Conservation (phyloP, 2,329 filamentous ascomycete species). For the Fusarium sororula region DNA sequence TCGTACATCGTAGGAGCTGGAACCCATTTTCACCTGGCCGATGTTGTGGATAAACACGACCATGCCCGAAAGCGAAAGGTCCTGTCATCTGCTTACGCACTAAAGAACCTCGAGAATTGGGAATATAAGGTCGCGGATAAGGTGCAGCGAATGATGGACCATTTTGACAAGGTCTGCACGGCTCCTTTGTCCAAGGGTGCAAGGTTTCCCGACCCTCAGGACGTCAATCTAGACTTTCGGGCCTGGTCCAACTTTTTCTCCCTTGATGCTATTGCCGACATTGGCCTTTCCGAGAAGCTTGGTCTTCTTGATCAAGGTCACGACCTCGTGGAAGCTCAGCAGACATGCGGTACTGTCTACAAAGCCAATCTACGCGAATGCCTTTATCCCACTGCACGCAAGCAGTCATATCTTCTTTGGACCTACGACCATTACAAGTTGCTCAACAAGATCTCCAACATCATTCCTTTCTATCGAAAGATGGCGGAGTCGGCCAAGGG, state of each 20-base stretch:
- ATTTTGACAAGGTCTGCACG: constrained; percentile 55
- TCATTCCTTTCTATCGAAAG: constrained; percentile 52
- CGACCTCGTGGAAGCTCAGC: constrained; percentile 54
- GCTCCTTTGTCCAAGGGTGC: constrained; percentile 44
- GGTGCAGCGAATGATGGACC: constrained; percentile 53
- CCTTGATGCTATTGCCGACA: constrained; percentile 65
- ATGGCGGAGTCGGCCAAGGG: constrained; percentile 43
- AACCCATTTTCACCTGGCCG: constrained; percentile 60
- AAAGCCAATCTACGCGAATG: constrained; percentile 57
- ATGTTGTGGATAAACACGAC: constrained; percentile 61
- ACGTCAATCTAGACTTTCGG: constrained; percentile 60
- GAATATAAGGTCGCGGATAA: constrained; percentile 65
- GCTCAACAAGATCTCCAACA: constrained; percentile 58
- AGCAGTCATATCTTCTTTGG: constrained; percentile 61
- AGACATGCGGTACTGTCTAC: constrained; percentile 56
- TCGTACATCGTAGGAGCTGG: constrained; percentile 56
- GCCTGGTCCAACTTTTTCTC: constrained; percentile 64
- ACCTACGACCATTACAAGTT: constrained; percentile 61
- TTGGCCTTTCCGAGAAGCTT: constrained; percentile 60
- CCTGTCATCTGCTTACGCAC: constrained; percentile 60
- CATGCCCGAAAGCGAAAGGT: constrained; percentile 62
- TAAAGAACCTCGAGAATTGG: constrained; percentile 64
- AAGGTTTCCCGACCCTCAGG: constrained; percentile 43
- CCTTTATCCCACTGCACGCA: constrained; percentile 59
- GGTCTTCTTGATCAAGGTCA: constrained; percentile 61